These are phyloP conservation scores for Aspergillus neoniger DNA, from an alignment of 2,329 filamentous ascomycete genomes.

Conservation along the genomic window DNA sequence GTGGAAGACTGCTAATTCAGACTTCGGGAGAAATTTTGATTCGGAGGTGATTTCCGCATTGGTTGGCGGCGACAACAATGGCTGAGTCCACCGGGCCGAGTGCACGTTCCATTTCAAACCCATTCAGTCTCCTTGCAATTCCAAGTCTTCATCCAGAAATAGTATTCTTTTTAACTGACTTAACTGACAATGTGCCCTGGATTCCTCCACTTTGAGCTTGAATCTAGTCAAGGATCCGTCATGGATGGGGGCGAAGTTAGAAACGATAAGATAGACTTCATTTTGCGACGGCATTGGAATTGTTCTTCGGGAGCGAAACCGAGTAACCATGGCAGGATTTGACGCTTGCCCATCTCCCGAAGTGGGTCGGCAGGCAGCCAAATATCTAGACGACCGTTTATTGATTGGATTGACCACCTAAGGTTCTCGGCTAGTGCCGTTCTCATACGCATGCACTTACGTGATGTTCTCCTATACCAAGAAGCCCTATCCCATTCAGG, in stretches of 20 bases:
- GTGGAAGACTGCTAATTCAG: no score
- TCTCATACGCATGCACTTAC: neutral
- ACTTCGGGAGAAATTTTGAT: neutral
- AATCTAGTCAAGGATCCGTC: no score
- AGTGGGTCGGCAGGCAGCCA: neutral
- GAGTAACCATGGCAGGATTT: neutral
- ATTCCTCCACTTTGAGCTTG: no score
- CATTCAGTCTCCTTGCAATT: no score
- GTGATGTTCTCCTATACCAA: neutral
- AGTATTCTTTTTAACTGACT: no score
- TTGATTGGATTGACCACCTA: neutral
- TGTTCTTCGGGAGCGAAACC: neutral
- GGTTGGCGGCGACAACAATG: no score
- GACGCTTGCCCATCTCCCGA: neutral
- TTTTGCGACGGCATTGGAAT: neutral
- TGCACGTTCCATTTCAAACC: no score
- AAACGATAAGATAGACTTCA: neutral
- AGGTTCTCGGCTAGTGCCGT: neutral
- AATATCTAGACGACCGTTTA: neutral
- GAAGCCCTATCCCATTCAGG: neutral
- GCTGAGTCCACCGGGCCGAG: no score
- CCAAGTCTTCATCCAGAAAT: no score
- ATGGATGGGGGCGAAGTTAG: neutral
- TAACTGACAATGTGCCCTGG: no score
- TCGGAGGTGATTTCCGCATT: neutral